A percentile compares a stretch with the other conserved stretches of the same genome.
phyloP scores from a whole-genome alignment of 768 basidiomycete genomes.

The Amanita molliuscula region DNA sequence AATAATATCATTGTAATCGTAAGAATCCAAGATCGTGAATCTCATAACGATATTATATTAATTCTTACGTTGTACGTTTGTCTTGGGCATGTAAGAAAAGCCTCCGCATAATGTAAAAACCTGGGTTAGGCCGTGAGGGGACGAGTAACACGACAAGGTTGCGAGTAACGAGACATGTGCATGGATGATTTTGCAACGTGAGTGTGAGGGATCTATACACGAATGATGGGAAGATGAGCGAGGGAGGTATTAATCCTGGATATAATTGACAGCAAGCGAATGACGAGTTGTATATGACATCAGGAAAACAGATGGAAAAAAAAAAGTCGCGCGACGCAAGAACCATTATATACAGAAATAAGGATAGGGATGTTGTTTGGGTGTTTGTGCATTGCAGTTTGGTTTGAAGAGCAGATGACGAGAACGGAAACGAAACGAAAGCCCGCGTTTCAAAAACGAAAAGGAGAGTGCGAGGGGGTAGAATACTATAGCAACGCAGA shows the following conservation, averaged over 20 bases:
- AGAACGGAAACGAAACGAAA: background rate
- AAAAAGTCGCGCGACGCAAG: background rate
- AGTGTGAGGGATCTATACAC: background rate
- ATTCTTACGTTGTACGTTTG: background rate
- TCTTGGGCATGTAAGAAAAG: background rate
- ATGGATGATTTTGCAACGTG: background rate
- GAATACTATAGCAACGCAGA: constrained; percentile 41
- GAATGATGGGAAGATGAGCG: background rate
- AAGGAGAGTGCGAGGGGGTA: background rate
- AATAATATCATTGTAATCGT: background rate
- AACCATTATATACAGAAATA: constrained; percentile 6
- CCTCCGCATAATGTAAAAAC: background rate
- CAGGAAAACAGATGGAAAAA: background rate
- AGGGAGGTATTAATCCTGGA: background rate
- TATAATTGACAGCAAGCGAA: background rate
- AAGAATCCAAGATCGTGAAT: background rate
- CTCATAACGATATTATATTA: constrained; percentile 3
- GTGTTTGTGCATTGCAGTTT: background rate
- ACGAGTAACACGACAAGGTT: background rate
- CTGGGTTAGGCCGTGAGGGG: background rate
- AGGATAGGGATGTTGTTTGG: background rate
- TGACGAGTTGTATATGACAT: background rate
- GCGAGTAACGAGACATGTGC: constrained; percentile 3
- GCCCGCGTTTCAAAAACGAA: background rate
- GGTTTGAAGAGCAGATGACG: background rate